Evolutionary conservation across 2,329 filamentous ascomycete species (phyloP), one percentile per base, ranked within the genome.

Genomic region (Cryphonectria carpinicola): DNA sequence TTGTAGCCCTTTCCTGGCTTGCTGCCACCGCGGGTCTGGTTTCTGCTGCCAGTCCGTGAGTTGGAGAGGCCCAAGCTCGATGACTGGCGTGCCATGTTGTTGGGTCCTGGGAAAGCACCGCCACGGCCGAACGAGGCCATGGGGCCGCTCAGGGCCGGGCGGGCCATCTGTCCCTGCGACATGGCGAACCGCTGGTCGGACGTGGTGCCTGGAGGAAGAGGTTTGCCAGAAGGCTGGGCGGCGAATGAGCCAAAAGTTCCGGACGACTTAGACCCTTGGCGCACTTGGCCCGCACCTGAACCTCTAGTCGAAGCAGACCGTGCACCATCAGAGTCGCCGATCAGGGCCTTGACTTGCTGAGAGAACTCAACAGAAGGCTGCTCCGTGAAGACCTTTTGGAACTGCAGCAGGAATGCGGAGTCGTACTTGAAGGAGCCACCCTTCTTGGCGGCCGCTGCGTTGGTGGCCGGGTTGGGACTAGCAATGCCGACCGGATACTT

Each of bases 351-450:
- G 87, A 99, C 90, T 78, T 96, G 95, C 74, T 91, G 87, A 78
- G 97, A 93, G 89, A 97, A 99, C 78, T 98, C 95, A 60, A 95
- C 82, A 0, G 94, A 97, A 19, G 96, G 96, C 83, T 98, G 97
- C 85, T 99, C 96, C 73, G 94, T 97, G 84, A 98, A 99, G 28
- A 97, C 94, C 76, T 89, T 89, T 83, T 98, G 93, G 87, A 99
- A 99, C 79, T 99, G 96, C 41, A 99, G 87, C 82, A 99, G 85
- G 86, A 99, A 99, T 76, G 92, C 91, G 77, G 95, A 93, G 82
- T 98, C 94, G 81, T 99, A 99, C 81, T 97, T 95, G 85, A 97
- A 97, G 58, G 90, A 91, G 80, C 90, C 92, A 72, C 89, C 90
- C 84, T 95, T 95, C 81, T 92, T 93, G 46, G 89, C 86, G 39